Percentiles rank a stretch among this genome's conserved stretches.
Conservation (phyloP, 1,284 basidiomycete genomes). For the Sparassis latifolia region DNA sequence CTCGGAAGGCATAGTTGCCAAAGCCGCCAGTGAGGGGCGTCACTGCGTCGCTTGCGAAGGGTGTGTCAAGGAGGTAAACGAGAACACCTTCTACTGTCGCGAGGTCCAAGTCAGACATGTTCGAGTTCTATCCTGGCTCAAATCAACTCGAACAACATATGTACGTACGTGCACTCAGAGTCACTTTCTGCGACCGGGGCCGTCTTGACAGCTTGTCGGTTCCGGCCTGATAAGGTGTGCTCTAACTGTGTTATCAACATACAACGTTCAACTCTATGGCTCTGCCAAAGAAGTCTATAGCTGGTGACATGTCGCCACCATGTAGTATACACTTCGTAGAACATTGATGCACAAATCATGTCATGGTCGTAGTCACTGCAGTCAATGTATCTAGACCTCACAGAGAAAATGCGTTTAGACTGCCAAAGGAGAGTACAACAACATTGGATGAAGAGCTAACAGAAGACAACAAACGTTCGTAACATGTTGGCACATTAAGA, state of each 20-base stretch:
- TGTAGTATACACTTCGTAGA: no score
- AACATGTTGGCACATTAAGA: constrained; percentile 20
- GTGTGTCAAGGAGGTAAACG: constrained; percentile 31
- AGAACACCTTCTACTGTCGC: constrained; percentile 29
- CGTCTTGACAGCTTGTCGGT: no score
- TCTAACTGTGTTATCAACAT: no score
- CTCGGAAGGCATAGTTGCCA: constrained; percentile 48
- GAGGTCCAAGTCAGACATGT: constrained; percentile 23
- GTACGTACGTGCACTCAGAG: neutral
- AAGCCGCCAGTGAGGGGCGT: constrained; percentile 40
- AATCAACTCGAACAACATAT: neutral
- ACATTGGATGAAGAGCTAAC: constrained; percentile 16
- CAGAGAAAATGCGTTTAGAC: constrained; percentile 12
- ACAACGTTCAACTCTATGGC: no score
- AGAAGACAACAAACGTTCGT: constrained; percentile 17
- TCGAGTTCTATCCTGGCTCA: neutral
- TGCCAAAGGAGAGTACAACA: constrained; percentile 24
- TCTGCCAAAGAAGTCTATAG: no score
- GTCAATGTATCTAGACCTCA: no score
- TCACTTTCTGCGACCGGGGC: neutral
- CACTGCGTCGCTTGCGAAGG: constrained; percentile 31
- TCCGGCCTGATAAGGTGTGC: no score
- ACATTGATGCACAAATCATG: no score
- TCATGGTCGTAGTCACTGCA: no score
- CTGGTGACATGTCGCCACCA: no score